phyloP scores from a whole-genome alignment of 148 eudicot genomes.

The Diospyros kaki region DNA sequence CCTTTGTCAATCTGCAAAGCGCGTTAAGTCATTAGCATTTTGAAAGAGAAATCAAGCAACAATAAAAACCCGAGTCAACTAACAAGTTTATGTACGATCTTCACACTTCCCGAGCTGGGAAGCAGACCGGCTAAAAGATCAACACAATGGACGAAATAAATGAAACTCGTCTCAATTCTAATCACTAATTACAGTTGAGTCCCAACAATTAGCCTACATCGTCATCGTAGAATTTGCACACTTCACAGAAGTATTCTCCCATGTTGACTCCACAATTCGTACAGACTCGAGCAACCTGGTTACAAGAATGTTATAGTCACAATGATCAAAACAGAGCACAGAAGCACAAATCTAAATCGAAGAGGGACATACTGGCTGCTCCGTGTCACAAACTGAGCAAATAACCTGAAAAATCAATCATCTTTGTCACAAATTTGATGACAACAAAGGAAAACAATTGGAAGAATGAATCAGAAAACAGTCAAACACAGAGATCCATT shows the following conservation, averaged over 20 bases:
- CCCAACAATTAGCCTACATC: conserved; percentile 43
- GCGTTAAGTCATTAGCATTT: neutral
- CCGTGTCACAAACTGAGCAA: conserved; percentile 92
- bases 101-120: conserved; percentile 9
- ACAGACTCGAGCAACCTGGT: conserved; percentile 67
- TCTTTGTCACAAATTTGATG: neutral
- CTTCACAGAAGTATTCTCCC: conserved; percentile 84
- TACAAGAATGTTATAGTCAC: neutral
- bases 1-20: conserved; percentile 65
- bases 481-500: neutral
- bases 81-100: neutral
- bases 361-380: conserved; percentile 66
- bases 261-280: conserved; percentile 84
- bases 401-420: conserved; percentile 52
- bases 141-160: neutral
- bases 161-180: neutral
- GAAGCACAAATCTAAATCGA: conserved; percentile 10
- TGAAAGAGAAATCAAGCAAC: conserved; percentile 2
- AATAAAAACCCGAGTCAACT: neutral
- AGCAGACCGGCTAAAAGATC: conserved; percentile 1
- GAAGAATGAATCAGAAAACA: neutral
- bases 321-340: neutral
- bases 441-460: neutral
- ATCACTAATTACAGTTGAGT: neutral
- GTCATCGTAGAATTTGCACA: conserved; percentile 89